phyloP scores from a whole-genome alignment of 345 rosid genomes.

The Boechera divaricarpa region DNA sequence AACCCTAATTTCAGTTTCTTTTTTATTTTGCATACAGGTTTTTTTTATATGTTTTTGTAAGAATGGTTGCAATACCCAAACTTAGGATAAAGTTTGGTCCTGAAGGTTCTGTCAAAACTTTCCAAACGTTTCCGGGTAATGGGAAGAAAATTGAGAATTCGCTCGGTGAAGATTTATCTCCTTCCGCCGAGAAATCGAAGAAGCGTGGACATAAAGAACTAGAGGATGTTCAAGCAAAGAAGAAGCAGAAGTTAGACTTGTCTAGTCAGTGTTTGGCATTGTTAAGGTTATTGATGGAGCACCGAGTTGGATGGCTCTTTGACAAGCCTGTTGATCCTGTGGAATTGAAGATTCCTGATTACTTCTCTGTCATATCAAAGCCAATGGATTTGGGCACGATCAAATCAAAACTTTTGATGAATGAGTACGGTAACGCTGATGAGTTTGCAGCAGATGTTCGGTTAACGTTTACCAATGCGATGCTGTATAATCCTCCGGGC shows the following conservation, averaged over 20 bases:
- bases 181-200: conserved; percentile 16
- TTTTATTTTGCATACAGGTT: neutral
- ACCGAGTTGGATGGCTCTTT: conserved; percentile 66
- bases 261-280: conserved; percentile 59
- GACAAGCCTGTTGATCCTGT: conserved; percentile 78
- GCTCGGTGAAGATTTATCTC: conserved; percentile 28
- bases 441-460: conserved; percentile 86
- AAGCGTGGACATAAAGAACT: conserved; percentile 54
- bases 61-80: conserved; percentile 48
- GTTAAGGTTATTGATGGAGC: conserved; percentile 51
- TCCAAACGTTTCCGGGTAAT: conserved; percentile 8
- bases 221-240: conserved; percentile 49
- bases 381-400: conserved; percentile 97
- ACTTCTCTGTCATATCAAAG: conserved; percentile 62
- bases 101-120: conserved; percentile 39
- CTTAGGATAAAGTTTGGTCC: conserved; percentile 65
- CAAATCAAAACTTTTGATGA: conserved; percentile 58
- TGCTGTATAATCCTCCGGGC: conserved; percentile 72
- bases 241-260: conserved; percentile 66
- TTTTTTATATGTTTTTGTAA: neutral
- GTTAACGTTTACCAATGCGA: conserved; percentile 81
- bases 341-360: conserved; percentile 71
- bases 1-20: conserved; percentile 12
- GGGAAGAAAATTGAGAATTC: conserved; percentile 31
- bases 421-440: conserved; percentile 50